Base-by-base conservation (phyloP, 257 asterid genomes). In the Petunia axillaris region DNA sequence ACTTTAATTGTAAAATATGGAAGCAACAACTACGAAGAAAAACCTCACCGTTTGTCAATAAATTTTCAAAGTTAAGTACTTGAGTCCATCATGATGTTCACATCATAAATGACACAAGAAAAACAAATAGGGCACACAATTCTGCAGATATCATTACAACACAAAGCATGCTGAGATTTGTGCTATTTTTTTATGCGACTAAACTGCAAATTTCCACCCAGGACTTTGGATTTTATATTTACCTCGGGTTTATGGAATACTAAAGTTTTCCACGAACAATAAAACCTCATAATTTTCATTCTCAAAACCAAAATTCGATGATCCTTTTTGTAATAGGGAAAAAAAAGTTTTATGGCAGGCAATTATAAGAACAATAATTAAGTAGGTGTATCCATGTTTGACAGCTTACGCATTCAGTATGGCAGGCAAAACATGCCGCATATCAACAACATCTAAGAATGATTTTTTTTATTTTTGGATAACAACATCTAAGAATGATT, bases 1-100 rank as follows among this genome's bases (percentile, higher is more conserved):
- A 46, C 25, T 46, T 46, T 10, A 25, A 8, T 46, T 35, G 25
- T 41, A 70, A 16, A 70, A 4, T 46, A 25, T 25, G 77, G 46
- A 40, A 5, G 59, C 59, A 70, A 46, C 77, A 70, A 70, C 77
- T 46, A 70, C 44, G 41, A 46, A 7, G 1, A 70, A 70, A 70
- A 5, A 70, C 36, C 11, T 70, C 77, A 25, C 46, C 43, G 46
- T 70, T 46, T 70, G 3, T 46, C 59, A 11, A 58, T 35, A 48
- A 68, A 48, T 46, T n/a, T 25, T 71, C 77, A 71, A 71, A 48
- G 44, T 48, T 35, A 48, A 71, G 60, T 11, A 43, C 60, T 46
- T 35, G 43, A 5, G 25, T 3, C 9, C 6, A 8, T 62, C 67
- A 62, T 62, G 14, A 62, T 8, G 67, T 62, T 8, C 43, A 36